phyloP scores from a whole-genome alignment of 108 stramenopile genomes.

The Nitzschia sp. region DNA sequence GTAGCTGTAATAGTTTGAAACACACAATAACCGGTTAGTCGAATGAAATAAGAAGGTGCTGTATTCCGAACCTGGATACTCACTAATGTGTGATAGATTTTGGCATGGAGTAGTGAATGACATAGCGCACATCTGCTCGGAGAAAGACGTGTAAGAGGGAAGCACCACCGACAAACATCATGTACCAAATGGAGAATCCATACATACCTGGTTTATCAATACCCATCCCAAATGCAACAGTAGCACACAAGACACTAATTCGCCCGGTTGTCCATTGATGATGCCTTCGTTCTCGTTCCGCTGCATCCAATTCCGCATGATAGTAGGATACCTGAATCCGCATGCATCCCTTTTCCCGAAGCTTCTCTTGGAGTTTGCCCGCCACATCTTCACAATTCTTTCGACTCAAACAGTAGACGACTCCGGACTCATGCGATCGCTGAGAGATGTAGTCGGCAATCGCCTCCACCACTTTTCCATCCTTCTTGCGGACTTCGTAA shows the following conservation, averaged over 20 bases:
- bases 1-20: constrained; percentile 32
- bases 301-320: constrained; percentile 90
- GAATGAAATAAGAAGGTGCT: neutral
- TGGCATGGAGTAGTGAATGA: constrained; percentile 97
- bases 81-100: constrained; percentile 98
- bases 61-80: neutral
- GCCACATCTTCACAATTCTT: constrained; percentile 91
- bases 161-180: neutral
- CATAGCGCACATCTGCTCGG: constrained; percentile 88
- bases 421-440: constrained; percentile 84
- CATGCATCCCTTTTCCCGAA: constrained; percentile 54
- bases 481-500: constrained; percentile 92
- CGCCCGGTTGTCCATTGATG: constrained; percentile 85
- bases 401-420: constrained; percentile 95
- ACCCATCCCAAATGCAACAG: constrained; percentile 57
- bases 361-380: constrained; percentile 62
- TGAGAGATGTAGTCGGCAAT: constrained; percentile 78
- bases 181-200: neutral
- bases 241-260: constrained; percentile 93
- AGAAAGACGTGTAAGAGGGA: neutral
- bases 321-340: constrained; percentile 84
- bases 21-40: neutral
- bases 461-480: constrained; percentile 64
- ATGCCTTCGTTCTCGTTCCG: constrained; percentile 80
- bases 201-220: constrained; percentile 44